Evolutionary conservation across 352 stramenopile species (phyloP).

Genomic region (Globisporangium perplexum): DNA sequence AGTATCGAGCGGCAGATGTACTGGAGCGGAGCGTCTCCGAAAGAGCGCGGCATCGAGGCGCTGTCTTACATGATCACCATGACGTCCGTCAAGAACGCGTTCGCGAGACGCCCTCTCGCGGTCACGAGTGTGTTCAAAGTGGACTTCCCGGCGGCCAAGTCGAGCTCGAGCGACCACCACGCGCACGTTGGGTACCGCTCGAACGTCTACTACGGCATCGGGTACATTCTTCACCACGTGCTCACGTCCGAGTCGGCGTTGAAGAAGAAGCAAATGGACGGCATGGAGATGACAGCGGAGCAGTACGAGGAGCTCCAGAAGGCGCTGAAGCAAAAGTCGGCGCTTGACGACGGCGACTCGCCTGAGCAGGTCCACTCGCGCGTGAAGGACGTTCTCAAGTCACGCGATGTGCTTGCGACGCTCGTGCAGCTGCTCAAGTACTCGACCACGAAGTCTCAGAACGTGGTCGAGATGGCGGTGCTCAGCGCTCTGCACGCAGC

Average conservation of each 20-base stretch:
- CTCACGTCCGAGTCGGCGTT: slow-evolving; percentile 92
- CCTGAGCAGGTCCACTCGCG: slow-evolving; percentile 61
- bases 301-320: slow-evolving; percentile 98
- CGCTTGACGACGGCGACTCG: slow-evolving; percentile 89
- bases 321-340: slow-evolving; percentile 92
- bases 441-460: slow-evolving; percentile 62
- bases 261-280: slow-evolving; percentile 94
- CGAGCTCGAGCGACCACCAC: slow-evolving; percentile 19
- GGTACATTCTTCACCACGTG: slow-evolving; percentile 92
- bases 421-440: slow-evolving; percentile 79
- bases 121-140: slow-evolving; percentile 68
- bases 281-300: slow-evolving; percentile 95
- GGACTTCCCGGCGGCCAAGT: slow-evolving; percentile 40
- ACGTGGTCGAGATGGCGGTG: slow-evolving; percentile 72
- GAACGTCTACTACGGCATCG: slow-evolving; percentile 92
- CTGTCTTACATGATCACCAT: slow-evolving; percentile 84
- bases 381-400: slow-evolving; percentile 47
- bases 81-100: slow-evolving; percentile 73
- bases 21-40: slow-evolving; percentile 67
- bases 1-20: slow-evolving; percentile 32
- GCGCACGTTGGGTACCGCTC: slow-evolving; percentile 53
- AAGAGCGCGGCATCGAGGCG: slow-evolving; percentile 77
- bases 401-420: slow-evolving; percentile 57
- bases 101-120: slow-evolving; percentile 48
- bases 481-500: slow-evolving; percentile 64